These are phyloP conservation scores for Salix koriyanagi DNA, from an alignment of 345 rosid species.

Conservation along the genomic window DNA sequence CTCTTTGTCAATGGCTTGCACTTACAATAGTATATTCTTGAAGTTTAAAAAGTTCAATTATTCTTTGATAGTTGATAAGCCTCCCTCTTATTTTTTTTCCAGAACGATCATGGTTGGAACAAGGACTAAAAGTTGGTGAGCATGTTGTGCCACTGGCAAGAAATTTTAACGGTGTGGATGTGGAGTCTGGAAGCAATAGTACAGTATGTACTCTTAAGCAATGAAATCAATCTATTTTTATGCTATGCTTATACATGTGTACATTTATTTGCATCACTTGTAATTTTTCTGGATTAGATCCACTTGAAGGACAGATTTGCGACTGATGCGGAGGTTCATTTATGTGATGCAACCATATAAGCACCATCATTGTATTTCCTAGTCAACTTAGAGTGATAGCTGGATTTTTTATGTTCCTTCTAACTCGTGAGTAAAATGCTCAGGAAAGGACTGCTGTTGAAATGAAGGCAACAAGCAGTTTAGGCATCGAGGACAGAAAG, in stretches of 20 bases:
- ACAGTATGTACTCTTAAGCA: constrained; percentile 34
- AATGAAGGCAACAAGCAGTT: constrained; percentile 52
- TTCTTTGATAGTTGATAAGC: neutral
- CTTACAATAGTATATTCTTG: neutral
- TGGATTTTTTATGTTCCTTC: neutral
- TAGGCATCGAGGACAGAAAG: constrained; percentile 16
- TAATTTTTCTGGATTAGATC: neutral
- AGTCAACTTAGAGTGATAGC: neutral
- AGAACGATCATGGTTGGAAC: constrained; percentile 89
- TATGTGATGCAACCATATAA: neutral
- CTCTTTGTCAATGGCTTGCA: neutral
- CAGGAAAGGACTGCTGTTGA: constrained; percentile 68
- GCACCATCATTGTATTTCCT: neutral
- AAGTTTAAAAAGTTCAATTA: neutral
- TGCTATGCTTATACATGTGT: neutral
- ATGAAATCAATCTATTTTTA: neutral
- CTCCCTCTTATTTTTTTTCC: constrained; percentile 4
- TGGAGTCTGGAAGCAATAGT: constrained; percentile 51
- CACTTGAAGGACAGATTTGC: neutral
- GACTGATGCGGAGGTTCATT: neutral
- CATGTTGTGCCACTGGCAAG: constrained; percentile 86
- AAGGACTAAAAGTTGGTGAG: constrained; percentile 84
- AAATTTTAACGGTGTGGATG: constrained; percentile 68
- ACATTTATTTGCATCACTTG: neutral
- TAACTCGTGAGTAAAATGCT: constrained; percentile 16